Evolutionary conservation across 305 asterid genomes (phyloP).

Genomic region (Fraxinus paxiana): DNA sequence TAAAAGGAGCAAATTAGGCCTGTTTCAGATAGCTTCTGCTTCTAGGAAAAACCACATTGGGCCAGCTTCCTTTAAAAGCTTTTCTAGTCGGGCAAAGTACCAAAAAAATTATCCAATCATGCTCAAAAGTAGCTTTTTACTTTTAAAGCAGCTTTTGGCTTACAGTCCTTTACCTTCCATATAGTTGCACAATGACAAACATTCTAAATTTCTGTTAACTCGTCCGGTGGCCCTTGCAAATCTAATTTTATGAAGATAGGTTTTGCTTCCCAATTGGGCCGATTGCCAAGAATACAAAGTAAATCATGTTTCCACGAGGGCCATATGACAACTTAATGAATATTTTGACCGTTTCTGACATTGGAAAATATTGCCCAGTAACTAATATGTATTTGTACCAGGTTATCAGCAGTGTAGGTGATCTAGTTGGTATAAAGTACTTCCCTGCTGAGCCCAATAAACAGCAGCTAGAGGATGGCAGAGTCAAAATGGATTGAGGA

Average conservation of each 20-base stretch:
- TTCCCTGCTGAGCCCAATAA: constrained; percentile 67
- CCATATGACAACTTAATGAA: neutral
- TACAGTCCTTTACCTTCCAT: neutral
- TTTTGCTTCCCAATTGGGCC: neutral
- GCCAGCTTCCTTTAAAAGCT: neutral
- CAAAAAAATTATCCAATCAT: neutral
- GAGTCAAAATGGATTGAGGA: constrained; percentile 40
- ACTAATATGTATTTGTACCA: constrained; percentile 16
- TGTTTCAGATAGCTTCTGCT: neutral
- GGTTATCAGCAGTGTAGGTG: constrained; percentile 66
- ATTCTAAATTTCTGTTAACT: neutral
- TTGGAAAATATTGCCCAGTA: neutral
- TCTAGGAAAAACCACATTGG: neutral
- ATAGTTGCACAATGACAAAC: neutral
- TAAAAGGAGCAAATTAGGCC: neutral
- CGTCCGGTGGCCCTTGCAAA: neutral
- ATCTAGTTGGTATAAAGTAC: constrained; percentile 57
- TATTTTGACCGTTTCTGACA: neutral
- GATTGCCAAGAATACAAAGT: neutral
- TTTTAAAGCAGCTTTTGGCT: no score
- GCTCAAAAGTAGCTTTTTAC: neutral
- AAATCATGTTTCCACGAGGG: neutral
- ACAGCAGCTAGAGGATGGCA: constrained; percentile 49
- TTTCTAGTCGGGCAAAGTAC: neutral
- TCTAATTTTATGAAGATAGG: neutral